Conservation (phyloP, 2,329 filamentous ascomycete species). For the Alternaria infectoria region DNA sequence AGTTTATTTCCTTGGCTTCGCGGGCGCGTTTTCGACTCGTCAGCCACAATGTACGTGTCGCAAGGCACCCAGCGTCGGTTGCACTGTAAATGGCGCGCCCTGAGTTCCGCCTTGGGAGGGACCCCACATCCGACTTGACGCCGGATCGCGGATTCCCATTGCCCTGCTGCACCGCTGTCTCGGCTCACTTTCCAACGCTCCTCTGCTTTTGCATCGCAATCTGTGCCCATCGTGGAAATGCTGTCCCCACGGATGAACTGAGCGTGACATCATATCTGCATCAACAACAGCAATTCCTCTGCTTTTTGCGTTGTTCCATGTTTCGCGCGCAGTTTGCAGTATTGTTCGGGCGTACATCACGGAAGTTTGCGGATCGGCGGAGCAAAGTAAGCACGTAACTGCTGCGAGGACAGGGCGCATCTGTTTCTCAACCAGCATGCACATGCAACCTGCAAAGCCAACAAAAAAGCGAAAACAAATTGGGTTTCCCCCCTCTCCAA, state of each 20-base stretch:
- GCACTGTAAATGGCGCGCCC: background rate
- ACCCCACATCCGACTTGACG: conserved; percentile 4
- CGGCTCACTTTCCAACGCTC: conserved; percentile 1
- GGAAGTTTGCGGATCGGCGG: background rate
- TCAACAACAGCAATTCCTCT: background rate
- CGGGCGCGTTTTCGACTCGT: background rate
- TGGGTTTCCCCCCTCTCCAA: background rate
- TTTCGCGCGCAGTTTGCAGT: background rate
- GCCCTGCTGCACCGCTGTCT: too few species aligned
- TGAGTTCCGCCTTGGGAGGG: conserved; percentile 1
- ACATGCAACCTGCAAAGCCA: background rate
- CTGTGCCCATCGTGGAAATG: background rate
- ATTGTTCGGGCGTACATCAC: background rate
- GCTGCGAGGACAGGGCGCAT: background rate
- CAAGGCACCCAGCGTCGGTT: background rate
- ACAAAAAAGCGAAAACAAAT: background rate
- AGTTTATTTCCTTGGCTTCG: background rate
- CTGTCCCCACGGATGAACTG: background rate
- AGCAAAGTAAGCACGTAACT: background rate
- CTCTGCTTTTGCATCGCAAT: background rate
- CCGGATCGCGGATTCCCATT: background rate
- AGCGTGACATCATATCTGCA: background rate
- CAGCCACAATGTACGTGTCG: background rate
- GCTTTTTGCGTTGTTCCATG: conserved; percentile 1
- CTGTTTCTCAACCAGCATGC: background rate